Evolutionary conservation across 1,284 basidiomycete species (phyloP), one percentile per base, ranked within the genome.

Genomic region (Malassezia restricta): DNA sequence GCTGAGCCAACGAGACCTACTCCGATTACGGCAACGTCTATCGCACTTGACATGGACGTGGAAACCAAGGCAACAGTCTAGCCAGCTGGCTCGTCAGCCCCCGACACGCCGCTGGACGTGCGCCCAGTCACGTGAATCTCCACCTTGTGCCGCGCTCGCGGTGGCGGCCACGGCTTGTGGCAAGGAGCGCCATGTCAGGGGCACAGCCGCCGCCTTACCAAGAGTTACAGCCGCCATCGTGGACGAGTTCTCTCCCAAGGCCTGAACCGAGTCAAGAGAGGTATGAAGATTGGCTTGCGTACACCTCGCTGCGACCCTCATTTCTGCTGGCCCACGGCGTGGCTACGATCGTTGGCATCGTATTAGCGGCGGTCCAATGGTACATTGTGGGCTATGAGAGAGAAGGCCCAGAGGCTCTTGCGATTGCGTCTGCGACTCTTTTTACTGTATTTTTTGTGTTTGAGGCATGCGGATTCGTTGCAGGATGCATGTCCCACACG

Each of bases 1-100:
- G 66, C 61, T 3, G 59, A 53, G 28, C 70, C 70, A n/a, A 73
- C 70, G 14, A 73, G 60, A 14, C 70, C 70, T 15, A 70, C 70
- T 51, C 52, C 53, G 15, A 55, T 55, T 35, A 55, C 40, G 12
- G 48, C 49, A 39, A 55, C 48, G 39, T 55, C 53, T 15, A 55
- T 49, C 20, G 37, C 40, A 29, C 41, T 35, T 30, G 52, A 28
- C 52, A 54, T 54, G 9, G 20, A 24, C 20, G 20, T 24, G 45
- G 42, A 29, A 11, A 32, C 15, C n/a, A 24, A 24, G 20, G 20
- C 20, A 4, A 24, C 20, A 24, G 20, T 4, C 20, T 24, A 4
- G 20, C 20, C 20, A 24, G 20, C 20, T 4, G 20, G 20, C 20
- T 24, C 4, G 20, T 4, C 20, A 24, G 20, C 20, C 20, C 20